A percentile compares a stretch with the other conserved stretches of the same genome.
phyloP scores from a whole-genome alignment of 768 basidiomycete species.

The Hortiboletus flavorubellus region DNA sequence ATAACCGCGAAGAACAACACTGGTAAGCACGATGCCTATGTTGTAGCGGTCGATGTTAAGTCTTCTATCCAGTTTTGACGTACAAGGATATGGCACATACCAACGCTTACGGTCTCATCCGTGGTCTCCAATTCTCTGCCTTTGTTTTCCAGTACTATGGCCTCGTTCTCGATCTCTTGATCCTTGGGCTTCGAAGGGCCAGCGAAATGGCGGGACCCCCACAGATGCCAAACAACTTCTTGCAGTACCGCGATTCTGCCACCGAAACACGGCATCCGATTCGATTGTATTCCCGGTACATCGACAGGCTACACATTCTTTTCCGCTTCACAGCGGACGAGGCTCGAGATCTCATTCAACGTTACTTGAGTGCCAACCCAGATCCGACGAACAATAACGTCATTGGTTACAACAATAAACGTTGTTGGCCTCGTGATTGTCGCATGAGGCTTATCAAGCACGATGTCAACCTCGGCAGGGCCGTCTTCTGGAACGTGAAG shows the following conservation, averaged over 20 bases:
- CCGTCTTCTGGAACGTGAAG: constrained; percentile 99
- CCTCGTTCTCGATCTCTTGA: constrained; percentile 89
- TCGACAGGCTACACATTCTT: constrained; percentile 91
- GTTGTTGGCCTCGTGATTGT: constrained; percentile 99
- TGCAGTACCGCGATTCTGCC: constrained; percentile 92
- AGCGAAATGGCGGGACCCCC: constrained; percentile 99
- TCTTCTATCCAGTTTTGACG: constrained; percentile 53
- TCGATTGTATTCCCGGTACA: constrained; percentile 94
- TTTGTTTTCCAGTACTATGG: constrained; percentile 99
- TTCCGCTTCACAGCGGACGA: constrained; percentile 99
- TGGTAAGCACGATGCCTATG: constrained; percentile 32
- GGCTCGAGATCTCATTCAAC: constrained; percentile 94
- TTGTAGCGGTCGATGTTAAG: neutral
- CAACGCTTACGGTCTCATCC: constrained; percentile 95
- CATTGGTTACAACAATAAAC: constrained; percentile 98
- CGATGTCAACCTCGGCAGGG: constrained; percentile 96
- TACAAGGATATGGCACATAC: constrained; percentile 99
- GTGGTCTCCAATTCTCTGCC: constrained; percentile 96
- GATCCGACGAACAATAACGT: constrained; percentile 99
- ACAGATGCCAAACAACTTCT: constrained; percentile 96
- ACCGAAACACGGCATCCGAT: constrained; percentile 99
- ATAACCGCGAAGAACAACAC: constrained; percentile 99
- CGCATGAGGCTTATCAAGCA: constrained; percentile 99
- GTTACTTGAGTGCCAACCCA: constrained; percentile 95
- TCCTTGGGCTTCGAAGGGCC: constrained; percentile 95